phyloP scores from a whole-genome alignment of 257 asterid genomes.

The Petunia secreta region DNA sequence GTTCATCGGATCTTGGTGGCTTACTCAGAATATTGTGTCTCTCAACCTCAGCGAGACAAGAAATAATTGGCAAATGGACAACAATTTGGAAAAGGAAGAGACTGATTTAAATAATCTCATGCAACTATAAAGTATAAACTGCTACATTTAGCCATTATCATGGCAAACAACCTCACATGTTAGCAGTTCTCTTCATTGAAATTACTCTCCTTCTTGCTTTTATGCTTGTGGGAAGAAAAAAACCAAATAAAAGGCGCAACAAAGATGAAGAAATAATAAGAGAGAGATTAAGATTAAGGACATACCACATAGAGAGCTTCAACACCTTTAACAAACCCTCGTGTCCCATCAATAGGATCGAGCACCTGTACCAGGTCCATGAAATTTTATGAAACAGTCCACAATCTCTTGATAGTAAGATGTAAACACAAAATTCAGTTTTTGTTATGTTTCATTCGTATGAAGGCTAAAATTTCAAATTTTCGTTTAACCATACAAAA shows the following conservation, averaged over 20 bases:
- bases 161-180: conserved; percentile 2
- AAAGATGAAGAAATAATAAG: background rate
- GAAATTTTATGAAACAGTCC: background rate
- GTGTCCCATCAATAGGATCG: conserved; percentile 98
- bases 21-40: background rate
- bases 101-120: background rate
- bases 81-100: background rate
- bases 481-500: background rate
- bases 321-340: conserved; percentile 88
- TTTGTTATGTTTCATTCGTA: background rate
- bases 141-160: background rate
- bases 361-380: conserved; percentile 57
- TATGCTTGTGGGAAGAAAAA: conserved; percentile 8
- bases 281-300: conserved; percentile 23
- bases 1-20: background rate
- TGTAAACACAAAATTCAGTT: background rate
- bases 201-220: conserved; percentile 9
- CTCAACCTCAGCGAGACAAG: background rate
- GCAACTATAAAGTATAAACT: background rate
- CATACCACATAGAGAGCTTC: conserved; percentile 96
- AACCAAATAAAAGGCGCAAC: background rate
- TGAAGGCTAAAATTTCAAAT: background rate
- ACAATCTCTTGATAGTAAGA: conserved; percentile 11
- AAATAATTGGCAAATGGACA: background rate
- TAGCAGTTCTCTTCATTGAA: background rate